These are phyloP conservation scores for Phytophthora citrophthora DNA, from an alignment of 352 stramenopile genomes.

Conservation along the genomic window DNA sequence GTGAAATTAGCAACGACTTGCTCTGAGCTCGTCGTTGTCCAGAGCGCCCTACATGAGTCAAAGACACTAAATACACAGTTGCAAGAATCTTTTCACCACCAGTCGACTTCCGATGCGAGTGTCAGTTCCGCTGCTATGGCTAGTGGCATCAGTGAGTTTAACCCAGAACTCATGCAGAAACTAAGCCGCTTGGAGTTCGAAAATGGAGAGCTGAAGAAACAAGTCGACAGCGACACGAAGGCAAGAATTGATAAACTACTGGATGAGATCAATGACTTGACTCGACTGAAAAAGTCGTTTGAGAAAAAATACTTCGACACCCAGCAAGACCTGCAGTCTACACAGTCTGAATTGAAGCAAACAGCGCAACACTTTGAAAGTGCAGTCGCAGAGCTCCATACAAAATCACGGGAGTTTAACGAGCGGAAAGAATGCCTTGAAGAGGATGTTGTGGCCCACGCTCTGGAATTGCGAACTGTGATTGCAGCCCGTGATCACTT, in stretches of 20 bases:
- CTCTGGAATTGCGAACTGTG: slow-evolving; percentile 6
- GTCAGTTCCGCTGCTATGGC: slow-evolving; percentile 16
- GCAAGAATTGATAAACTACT: slow-evolving; percentile 62
- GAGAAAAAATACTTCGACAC: slow-evolving; percentile 75
- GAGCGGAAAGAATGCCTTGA: slow-evolving; percentile 18
- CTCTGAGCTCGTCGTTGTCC: slow-evolving; percentile 38
- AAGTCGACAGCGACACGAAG: slow-evolving; percentile 57
- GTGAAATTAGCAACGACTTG: slow-evolving; percentile 35
- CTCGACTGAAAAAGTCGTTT: slow-evolving; percentile 74
- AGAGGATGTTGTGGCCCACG: slow-evolving; percentile 17
- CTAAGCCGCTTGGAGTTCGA: slow-evolving; percentile 62
- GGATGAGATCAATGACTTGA: slow-evolving; percentile 63
- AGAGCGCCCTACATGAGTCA: slow-evolving; percentile 45
- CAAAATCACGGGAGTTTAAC: slow-evolving; percentile 7
- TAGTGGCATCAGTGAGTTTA: slow-evolving; percentile 64
- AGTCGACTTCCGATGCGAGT: slow-evolving; percentile 11
- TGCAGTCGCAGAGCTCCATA: slow-evolving; percentile 14
- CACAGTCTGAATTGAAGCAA: slow-evolving; percentile 23
- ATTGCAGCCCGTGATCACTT: slow-evolving; percentile 9
- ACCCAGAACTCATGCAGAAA: slow-evolving; percentile 73
- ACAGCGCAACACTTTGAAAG: slow-evolving; percentile 18
- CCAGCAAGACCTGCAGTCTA: slow-evolving; percentile 38
- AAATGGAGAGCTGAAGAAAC: slow-evolving; percentile 56
- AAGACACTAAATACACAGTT: slow-evolving; percentile 56
- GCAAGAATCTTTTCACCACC: slow-evolving; percentile 42